Conservation (phyloP, 345 rosid genomes). For the Eutrema yunnanense region DNA sequence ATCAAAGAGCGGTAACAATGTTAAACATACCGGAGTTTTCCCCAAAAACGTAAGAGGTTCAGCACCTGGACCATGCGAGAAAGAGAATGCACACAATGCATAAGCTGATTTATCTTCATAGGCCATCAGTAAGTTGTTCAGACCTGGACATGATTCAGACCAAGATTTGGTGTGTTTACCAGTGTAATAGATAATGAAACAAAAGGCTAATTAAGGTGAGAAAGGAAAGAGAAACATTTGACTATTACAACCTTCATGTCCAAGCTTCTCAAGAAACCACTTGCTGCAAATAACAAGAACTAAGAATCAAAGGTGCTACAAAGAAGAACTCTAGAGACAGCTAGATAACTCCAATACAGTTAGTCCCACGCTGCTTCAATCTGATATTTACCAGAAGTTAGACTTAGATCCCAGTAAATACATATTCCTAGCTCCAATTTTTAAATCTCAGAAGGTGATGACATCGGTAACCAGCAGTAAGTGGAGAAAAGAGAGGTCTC, state of each 20-base stretch:
- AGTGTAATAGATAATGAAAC: neutral
- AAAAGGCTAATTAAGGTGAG: neutral
- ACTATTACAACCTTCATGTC: constrained; percentile 69
- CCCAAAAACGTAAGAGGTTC: constrained; percentile 78
- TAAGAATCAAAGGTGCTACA: constrained; percentile 7
- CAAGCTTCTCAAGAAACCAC: constrained; percentile 91
- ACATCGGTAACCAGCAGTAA: neutral
- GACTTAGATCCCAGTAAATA: neutral
- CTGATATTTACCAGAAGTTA: neutral
- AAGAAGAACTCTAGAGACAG: neutral
- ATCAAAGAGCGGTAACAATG: neutral
- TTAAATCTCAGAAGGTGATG: neutral
- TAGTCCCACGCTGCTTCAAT: neutral
- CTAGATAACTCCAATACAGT: neutral
- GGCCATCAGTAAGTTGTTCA: constrained; percentile 79
- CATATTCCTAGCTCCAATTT: neutral
- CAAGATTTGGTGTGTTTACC: neutral
- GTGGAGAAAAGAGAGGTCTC: neutral
- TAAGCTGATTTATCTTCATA: constrained; percentile 91
- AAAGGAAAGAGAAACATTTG: neutral
- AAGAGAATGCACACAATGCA: constrained; percentile 84
- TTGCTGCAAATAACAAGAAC: constrained; percentile 50
- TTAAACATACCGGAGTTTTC: constrained; percentile 57
- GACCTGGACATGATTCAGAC: constrained; percentile 40
- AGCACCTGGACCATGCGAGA: constrained; percentile 64